Conservation (phyloP, 805 yeast genomes). For the Grigorovia jiainica region DNA sequence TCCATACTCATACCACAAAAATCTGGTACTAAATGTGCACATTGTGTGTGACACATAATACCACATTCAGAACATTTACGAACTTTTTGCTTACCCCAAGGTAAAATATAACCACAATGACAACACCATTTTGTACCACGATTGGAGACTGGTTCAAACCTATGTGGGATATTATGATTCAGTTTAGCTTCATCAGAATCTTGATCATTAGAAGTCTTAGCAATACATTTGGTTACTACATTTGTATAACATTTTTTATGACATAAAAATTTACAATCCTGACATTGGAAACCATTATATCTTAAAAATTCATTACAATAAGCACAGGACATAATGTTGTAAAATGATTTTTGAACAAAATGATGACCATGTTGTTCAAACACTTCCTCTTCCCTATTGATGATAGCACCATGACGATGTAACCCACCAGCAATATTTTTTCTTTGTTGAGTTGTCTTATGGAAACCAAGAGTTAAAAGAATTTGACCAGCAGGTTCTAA, state of each 20-base stretch:
- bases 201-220: constrained; percentile 59
- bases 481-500: constrained; percentile 94
- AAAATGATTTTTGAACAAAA: constrained; percentile 89
- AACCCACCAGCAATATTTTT: constrained; percentile 47
- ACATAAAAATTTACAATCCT: constrained; percentile 71
- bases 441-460: constrained; percentile 50
- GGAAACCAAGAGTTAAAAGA: constrained; percentile 65
- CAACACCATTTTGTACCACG: constrained; percentile 99
- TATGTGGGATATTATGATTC: constrained; percentile 94
- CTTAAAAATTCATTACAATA: constrained; percentile 92
- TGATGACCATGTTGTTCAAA: constrained; percentile 96
- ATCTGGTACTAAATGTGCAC: constrained; percentile 93
- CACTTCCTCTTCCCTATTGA: constrained; percentile 80
- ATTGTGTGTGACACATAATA: constrained; percentile 84
- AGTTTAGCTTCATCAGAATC: constrained; percentile 71
- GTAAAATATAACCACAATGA: constrained; percentile 94
- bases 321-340: constrained; percentile 95
- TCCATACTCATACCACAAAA: constrained; percentile 99
- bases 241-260: constrained; percentile 74
- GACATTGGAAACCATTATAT: constrained; percentile 79
- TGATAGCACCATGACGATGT: constrained; percentile 96
- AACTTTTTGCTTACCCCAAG: constrained; percentile 89
- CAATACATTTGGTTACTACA: constrained; percentile 76
- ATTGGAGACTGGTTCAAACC: constrained; percentile 86
- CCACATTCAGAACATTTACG: constrained; percentile 92